Evolutionary conservation across 768 basidiomycete genomes (phyloP).

Genomic region (Suillus fuscotomentosus): DNA sequence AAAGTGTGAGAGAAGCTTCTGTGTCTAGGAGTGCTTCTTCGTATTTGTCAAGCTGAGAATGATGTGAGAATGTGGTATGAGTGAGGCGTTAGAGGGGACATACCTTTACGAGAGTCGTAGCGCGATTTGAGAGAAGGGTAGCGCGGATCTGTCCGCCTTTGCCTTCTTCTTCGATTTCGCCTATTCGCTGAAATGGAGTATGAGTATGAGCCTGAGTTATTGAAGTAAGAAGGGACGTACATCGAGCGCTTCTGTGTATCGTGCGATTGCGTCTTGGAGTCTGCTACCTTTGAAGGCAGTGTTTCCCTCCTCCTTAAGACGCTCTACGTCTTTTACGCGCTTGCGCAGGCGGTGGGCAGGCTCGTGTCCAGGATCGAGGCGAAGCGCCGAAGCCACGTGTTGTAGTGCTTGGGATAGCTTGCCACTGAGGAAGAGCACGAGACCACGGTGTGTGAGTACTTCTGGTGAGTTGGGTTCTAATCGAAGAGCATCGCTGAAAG

Average conservation of each 20-base stretch:
- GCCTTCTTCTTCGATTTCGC: conserved; percentile 65
- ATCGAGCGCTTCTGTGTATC: conserved; percentile 72
- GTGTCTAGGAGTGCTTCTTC: conserved; percentile 73
- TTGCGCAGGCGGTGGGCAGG: conserved; percentile 69
- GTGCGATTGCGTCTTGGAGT: conserved; percentile 59
- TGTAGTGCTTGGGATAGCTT: conserved; percentile 70
- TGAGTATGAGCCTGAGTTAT: background rate
- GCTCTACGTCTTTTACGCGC: conserved; percentile 80
- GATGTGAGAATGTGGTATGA: background rate
- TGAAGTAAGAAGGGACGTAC: conserved; percentile 32
- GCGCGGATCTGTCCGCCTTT: conserved; percentile 81
- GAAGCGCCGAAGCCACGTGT: conserved; percentile 69
- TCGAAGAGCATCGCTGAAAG: conserved; percentile 69
- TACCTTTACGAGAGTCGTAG: conserved; percentile 78
- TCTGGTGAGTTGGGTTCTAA: conserved; percentile 75
- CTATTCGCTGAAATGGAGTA: conserved; percentile 50
- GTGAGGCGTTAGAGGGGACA: background rate
- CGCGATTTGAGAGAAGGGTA: conserved; percentile 79
- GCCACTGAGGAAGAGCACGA: conserved; percentile 73
- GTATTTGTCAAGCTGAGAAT: conserved; percentile 54
- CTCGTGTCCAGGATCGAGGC: conserved; percentile 76
- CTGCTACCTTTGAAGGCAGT: conserved; percentile 62
- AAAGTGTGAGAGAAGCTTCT: conserved; percentile 60
- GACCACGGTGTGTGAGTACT: conserved; percentile 71
- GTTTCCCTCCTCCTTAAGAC: conserved; percentile 85